A percentile compares a stretch with the other conserved stretches of the same genome.
phyloP scores from a whole-genome alignment of 805 yeast genomes.

The Ogataea naganishii region DNA sequence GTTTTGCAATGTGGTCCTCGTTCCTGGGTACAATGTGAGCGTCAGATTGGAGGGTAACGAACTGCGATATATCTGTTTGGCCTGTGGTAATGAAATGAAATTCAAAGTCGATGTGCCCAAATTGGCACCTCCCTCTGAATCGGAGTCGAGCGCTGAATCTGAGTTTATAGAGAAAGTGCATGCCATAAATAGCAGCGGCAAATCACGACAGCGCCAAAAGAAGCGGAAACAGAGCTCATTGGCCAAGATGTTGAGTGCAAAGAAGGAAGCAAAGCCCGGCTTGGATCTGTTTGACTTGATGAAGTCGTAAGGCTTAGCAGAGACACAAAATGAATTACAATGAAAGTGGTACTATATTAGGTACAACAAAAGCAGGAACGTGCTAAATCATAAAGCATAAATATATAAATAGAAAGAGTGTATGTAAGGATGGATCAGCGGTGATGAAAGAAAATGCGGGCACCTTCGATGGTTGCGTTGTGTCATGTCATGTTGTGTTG shows the following conservation, averaged over 20 bases:
- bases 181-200: conserved; percentile 1
- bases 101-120: conserved; percentile 4
- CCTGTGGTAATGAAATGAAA: conserved; percentile 9
- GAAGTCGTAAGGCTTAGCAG: conserved; percentile 11
- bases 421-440: no score
- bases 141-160: conserved; percentile 3
- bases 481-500: no score
- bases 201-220: conserved; percentile 6
- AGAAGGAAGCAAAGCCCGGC: conserved; percentile 8
- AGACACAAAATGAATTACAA: no score
- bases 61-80: conserved; percentile 13
- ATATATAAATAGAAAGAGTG: no score
- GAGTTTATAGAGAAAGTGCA: conserved; percentile 2
- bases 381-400: no score
- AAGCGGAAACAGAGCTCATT: conserved; percentile 19
- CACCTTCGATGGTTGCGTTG: no score
- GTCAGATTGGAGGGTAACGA: conserved; percentile 9
- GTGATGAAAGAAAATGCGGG: no score
- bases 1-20: conserved; percentile 9
- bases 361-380: no score
- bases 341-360: no score
- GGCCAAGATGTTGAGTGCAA: conserved; percentile 11
- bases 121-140: neutral
- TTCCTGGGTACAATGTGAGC: conserved; percentile 12
- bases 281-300: conserved; percentile 21